Evolutionary conservation across 768 basidiomycete genomes (phyloP), one percentile per base, ranked within the genome.

Genomic region (Boletus insuetus): DNA sequence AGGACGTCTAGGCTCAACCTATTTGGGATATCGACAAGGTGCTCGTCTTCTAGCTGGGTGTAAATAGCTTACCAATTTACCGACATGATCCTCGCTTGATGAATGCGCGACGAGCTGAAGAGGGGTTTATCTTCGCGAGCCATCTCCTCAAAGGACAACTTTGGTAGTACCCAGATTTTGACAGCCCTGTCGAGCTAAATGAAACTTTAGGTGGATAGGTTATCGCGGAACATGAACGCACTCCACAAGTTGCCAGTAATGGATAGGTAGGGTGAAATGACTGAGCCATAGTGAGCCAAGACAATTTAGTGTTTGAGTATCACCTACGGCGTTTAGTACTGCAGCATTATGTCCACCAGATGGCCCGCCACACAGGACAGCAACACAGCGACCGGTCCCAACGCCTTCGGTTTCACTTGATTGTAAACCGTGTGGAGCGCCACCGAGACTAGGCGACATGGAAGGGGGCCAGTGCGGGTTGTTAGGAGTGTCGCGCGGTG

Each of bases 181-280:
- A 90, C 81, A 3, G 77, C 73, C 54, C 87, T 80, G 59, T 92
- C 90, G 59, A 89, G 74, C 89, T 91, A 50, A 53, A 34, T 24
- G 16, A 4, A 22, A 20, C 2, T 14, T 54, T 35, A 61, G 49
- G 58, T 29, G 24, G 31, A 42, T 16, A n/a, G 14, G 43, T 40
- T 39, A 19, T 50, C 40, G 6, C 42, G 31, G 34, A 24, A 41
- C 16, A 47, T 26, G 13, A 7, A 73, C 84, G 55, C 67, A 91
- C 89, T 20, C 89, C 89, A 62, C 88, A 86, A 16, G 90, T 92
- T 11, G 88, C 89, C 49, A 92, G 76, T 16, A 91, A 60, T 5
- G 87, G 86, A 49, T 79, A 70, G 11, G 70, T 69, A 0, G 82
- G 77, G 65, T 91, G 87, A 69, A 91, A 92, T 26, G 84, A 81